Conservation (phyloP, 2,329 filamentous ascomycete genomes). For the Exophiala viscosa region DNA sequence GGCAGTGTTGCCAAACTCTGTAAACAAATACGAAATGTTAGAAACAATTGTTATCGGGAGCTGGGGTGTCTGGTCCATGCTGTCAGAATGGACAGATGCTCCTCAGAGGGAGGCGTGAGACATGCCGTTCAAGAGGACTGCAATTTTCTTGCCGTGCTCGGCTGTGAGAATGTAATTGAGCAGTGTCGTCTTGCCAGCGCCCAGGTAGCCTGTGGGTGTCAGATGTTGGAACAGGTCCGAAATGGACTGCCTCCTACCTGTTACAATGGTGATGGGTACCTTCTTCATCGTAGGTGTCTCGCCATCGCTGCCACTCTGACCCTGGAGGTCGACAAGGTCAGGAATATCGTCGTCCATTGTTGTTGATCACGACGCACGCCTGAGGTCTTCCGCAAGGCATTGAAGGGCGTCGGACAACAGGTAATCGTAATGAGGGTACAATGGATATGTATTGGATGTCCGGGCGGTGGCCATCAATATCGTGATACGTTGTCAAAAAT, state of each 20-base stretch:
- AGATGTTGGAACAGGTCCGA: background rate
- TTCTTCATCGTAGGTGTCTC: slow-evolving; percentile 32
- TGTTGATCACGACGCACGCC: background rate
- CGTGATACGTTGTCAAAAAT: too few relatives aligned
- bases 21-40: slow-evolving; percentile 20
- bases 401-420: background rate
- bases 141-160: slow-evolving; percentile 95
- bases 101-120: slow-evolving; percentile 24
- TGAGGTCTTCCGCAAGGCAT: background rate
- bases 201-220: slow-evolving; percentile 69
- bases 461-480: too few relatives aligned
- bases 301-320: slow-evolving; percentile 8
- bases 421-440: too few relatives aligned
- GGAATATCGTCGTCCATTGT: slow-evolving; percentile 41
- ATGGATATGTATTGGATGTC: too few relatives aligned
- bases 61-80: background rate
- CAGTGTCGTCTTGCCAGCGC: slow-evolving; percentile 90
- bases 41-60: background rate
- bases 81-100: background rate
- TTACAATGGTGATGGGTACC: slow-evolving; percentile 51
- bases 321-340: slow-evolving; percentile 40
- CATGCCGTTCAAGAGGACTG: slow-evolving; percentile 88
- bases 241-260: slow-evolving; percentile 36
- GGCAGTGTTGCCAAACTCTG: slow-evolving; percentile 79
- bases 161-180: slow-evolving; percentile 95